These are phyloP conservation scores for Diaporthe eres DNA, from an alignment of 2,329 filamentous ascomycete species.

Conservation along the genomic window DNA sequence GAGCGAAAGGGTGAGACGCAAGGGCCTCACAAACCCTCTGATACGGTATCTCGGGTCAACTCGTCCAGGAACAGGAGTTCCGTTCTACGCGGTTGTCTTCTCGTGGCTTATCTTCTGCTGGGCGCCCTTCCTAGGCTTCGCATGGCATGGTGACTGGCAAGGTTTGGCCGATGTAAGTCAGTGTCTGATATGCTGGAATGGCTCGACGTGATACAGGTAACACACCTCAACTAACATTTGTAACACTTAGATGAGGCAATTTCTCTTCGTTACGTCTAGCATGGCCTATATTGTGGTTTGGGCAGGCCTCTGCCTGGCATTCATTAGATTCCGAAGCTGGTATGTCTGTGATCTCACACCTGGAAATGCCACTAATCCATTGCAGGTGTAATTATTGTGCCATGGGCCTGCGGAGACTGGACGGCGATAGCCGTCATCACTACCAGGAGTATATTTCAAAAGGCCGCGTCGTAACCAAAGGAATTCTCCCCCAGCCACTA, in stretches of 20 bases:
- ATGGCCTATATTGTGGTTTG: constrained; percentile 39
- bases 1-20: constrained; percentile 5
- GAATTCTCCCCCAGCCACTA: constrained; percentile 31
- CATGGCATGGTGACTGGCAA: not conserved
- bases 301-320: constrained; percentile 31
- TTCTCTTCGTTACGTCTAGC: constrained; percentile 39
- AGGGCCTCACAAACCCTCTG: not conserved
- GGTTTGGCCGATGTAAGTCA: constrained; percentile 16
- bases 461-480: constrained; percentile 10
- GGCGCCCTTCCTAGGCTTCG: constrained; percentile 33
- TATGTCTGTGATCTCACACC: not conserved
- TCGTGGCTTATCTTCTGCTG: constrained; percentile 37
- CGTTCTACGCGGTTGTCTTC: constrained; percentile 25
- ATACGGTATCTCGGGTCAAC: constrained; percentile 24
- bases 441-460: constrained; percentile 14
- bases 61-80: constrained; percentile 32
- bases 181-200: not conserved
- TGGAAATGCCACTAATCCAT: not conserved
- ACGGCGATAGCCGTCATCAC: not conserved
- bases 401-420: not conserved
- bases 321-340: constrained; percentile 36
- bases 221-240: not conserved
- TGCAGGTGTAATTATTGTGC: constrained; percentile 33
- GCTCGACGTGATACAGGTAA: accelerated
- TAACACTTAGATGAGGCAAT: constrained; percentile 18